Percentiles rank a stretch among this genome's conserved stretches.
phyloP scores from a whole-genome alignment of 73 alveolate species.

The Paramecium caudatum region DNA sequence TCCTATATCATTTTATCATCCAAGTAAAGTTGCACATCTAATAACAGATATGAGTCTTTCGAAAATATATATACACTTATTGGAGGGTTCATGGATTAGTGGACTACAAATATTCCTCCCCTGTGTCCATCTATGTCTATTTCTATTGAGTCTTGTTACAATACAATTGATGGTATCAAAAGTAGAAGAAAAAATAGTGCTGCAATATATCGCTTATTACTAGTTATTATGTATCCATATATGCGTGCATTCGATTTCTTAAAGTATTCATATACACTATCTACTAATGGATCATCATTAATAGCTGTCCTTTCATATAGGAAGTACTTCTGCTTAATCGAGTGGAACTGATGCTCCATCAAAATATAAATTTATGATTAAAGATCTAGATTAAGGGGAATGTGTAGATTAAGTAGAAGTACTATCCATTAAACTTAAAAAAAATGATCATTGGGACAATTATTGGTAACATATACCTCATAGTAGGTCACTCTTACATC shows the following conservation, averaged over 20 bases:
- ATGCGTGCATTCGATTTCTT: not conserved
- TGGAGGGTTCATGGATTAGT: not conserved
- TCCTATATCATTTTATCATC: not conserved
- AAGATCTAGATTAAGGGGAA: constrained; percentile 15
- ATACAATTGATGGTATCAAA: not conserved
- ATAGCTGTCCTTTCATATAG: not conserved
- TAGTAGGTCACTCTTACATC: no score
- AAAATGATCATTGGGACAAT: not conserved
- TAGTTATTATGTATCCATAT: not conserved
- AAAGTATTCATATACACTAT: not conserved
- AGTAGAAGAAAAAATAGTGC: not conserved
- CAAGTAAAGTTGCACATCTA: not conserved
- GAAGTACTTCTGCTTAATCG: not conserved
- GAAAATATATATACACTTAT: not conserved
- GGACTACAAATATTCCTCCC: not conserved
- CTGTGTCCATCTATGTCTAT: not conserved
- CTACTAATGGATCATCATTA: not conserved
- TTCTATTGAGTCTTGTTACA: not conserved
- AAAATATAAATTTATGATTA: constrained; percentile 8
- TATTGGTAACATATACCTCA: constrained; percentile 27
- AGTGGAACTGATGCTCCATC: not conserved
- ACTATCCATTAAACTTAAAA: not conserved
- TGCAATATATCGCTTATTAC: not conserved
- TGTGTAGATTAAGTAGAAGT: not conserved
- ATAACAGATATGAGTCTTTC: not conserved